Evolutionary conservation across 768 basidiomycete species (phyloP).

Genomic region (Mycena galericulata): DNA sequence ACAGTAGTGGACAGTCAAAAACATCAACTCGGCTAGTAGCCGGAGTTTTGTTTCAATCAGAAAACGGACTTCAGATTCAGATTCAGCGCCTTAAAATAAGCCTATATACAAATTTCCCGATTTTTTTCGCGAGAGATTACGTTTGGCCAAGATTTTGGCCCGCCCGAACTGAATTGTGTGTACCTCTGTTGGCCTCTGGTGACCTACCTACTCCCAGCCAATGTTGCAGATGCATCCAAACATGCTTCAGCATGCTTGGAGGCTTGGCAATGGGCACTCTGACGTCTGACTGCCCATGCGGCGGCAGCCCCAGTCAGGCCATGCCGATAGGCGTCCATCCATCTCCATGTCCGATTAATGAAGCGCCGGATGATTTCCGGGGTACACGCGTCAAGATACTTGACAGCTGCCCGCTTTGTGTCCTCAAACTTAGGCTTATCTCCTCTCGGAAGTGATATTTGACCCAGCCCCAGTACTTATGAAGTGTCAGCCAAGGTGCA

Average conservation of each 20-base stretch:
- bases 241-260: conserved; percentile 35
- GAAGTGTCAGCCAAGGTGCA: not conserved
- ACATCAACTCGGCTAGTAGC: no score
- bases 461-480: conserved; percentile 39
- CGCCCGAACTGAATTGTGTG: conserved; percentile 4
- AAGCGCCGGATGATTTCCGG: conserved; percentile 41
- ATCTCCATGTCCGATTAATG: conserved; percentile 41
- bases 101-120: conserved; percentile 28
- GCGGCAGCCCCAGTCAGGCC: conserved; percentile 44
- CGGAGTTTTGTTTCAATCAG: no score
- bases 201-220: not conserved
- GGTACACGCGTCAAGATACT: conserved; percentile 44
- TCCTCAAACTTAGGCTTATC: conserved; percentile 24
- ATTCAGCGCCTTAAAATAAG: conserved; percentile 33
- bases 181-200: not conserved
- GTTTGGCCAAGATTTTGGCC: conserved; percentile 32
- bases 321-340: conserved; percentile 40
- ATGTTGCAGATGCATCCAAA: conserved; percentile 36
- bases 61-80: conserved; percentile 1
- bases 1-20: no score
- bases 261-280: conserved; percentile 30
- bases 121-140: conserved; percentile 25
- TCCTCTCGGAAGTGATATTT: conserved; percentile 37
- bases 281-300: conserved; percentile 46
- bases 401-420: conserved; percentile 30